These are phyloP conservation scores for Coemansia sp. DNA, from an alignment of 192 early-diverging fungal species.

Conservation along the genomic window DNA sequence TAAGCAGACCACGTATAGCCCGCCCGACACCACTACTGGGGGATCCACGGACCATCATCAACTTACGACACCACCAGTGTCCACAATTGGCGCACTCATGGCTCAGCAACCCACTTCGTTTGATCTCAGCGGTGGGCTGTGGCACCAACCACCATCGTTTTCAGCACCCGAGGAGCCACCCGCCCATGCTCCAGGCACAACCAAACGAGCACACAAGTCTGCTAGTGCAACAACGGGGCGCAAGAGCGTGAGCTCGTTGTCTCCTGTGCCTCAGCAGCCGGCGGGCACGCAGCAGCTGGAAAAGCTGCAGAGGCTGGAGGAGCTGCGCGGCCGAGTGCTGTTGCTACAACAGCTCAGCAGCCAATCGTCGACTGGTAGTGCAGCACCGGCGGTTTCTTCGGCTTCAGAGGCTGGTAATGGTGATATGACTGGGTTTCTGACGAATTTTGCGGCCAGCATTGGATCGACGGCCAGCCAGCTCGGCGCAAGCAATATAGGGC, in stretches of 20 bases:
- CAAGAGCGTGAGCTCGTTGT: too few relatives aligned
- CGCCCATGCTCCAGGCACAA: too few relatives aligned
- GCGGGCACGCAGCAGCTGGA: slow-evolving; percentile 23
- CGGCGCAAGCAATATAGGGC: slow-evolving; percentile 4
- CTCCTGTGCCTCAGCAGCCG: background rate
- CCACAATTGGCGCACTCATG: background rate
- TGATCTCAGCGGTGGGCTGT: slow-evolving; percentile 23
- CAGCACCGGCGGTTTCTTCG: too few relatives aligned
- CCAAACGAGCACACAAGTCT: too few relatives aligned
- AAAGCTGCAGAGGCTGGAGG: slow-evolving; percentile 45
- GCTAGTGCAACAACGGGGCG: slow-evolving; percentile 1
- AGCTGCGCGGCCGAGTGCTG: slow-evolving; percentile 36
- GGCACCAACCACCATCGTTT: background rate
- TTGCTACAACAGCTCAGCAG: slow-evolving; percentile 43
- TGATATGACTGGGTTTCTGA: slow-evolving; percentile 44
- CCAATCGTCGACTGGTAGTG: too few relatives aligned
- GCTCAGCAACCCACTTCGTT: background rate
- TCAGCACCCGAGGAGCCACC: too few relatives aligned
- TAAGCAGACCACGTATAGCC: slow-evolving; percentile 50
- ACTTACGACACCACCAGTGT: background rate
- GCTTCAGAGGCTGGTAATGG: background rate
- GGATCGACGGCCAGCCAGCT: slow-evolving; percentile 45
- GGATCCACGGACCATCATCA: slow-evolving; percentile 1
- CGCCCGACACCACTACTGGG: slow-evolving; percentile 28
- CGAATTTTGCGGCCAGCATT: slow-evolving; percentile 46